Evolutionary conservation across 805 yeast genomes (phyloP).

Genomic region (Candida germanica): DNA sequence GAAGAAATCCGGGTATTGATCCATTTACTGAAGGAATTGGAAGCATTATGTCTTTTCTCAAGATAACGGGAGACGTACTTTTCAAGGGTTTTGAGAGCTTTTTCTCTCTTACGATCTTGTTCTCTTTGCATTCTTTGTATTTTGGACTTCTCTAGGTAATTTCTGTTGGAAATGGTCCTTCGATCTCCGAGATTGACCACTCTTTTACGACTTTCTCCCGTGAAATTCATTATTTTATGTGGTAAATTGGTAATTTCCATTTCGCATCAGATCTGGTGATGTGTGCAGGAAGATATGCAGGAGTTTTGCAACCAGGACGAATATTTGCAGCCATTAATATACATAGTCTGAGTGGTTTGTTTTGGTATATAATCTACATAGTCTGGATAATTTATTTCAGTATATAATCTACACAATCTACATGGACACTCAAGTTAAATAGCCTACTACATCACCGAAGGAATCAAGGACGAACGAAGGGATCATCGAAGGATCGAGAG

Average conservation of each 20-base stretch:
- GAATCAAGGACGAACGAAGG: slow-evolving; percentile 33
- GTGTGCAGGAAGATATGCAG: too few relatives aligned
- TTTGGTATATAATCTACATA: too few relatives aligned
- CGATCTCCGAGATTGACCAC: slow-evolving; percentile 63
- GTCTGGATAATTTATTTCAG: too few relatives aligned
- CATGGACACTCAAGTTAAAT: too few relatives aligned
- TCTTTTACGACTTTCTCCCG: slow-evolving; percentile 61
- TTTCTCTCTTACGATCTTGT: slow-evolving; percentile 44
- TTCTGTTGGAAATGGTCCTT: slow-evolving; percentile 21
- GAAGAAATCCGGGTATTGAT: neutral
- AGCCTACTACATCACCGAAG: slow-evolving; percentile 23
- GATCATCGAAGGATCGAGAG: slow-evolving; percentile 14
- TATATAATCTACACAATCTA: too few relatives aligned
- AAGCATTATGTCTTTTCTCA: slow-evolving; percentile 25
- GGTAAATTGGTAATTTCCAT: too few relatives aligned
- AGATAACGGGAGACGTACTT: slow-evolving; percentile 40
- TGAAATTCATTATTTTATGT: slow-evolving; percentile 59
- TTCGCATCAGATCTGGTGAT: too few relatives aligned
- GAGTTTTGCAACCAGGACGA: too few relatives aligned
- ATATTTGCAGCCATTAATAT: too few relatives aligned
- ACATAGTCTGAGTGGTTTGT: too few relatives aligned
- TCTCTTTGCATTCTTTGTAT: slow-evolving; percentile 67
- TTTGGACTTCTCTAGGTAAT: slow-evolving; percentile 61
- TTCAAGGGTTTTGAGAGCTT: slow-evolving; percentile 53
- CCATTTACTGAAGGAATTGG: slow-evolving; percentile 16